These are phyloP conservation scores for Luvunga scandens DNA, from an alignment of 345 rosid genomes.

Conservation along the genomic window DNA sequence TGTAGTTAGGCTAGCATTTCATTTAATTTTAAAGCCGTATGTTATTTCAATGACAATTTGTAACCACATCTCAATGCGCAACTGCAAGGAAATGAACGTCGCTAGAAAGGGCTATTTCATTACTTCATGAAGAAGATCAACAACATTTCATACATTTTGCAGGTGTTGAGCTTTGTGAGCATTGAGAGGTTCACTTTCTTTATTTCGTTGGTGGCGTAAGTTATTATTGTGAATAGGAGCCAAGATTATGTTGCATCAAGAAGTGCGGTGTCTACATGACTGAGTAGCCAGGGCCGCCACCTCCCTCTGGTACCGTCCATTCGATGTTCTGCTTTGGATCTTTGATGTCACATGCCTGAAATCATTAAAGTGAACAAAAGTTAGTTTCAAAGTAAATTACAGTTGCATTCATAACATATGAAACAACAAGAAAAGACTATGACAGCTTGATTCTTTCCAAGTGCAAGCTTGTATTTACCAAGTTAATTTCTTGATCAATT, in stretches of 20 bases:
- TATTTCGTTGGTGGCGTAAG: too few relatives aligned
- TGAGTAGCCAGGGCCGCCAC: conserved; percentile 93
- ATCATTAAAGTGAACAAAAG: not conserved
- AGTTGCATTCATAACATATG: not conserved
- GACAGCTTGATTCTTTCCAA: not conserved
- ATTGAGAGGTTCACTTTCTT: too few relatives aligned
- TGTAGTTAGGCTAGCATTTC: too few relatives aligned
- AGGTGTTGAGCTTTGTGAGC: too few relatives aligned
- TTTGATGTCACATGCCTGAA: conserved; percentile 85
- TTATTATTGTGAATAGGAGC: not conserved
- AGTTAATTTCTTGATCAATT: not conserved
- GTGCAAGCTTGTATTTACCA: not conserved
- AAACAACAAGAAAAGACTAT: not conserved
- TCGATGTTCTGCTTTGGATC: conserved; percentile 93
- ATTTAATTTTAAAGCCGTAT: too few relatives aligned
- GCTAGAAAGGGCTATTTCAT: too few relatives aligned
- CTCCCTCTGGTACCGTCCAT: conserved; percentile 97
- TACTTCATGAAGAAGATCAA: too few relatives aligned
- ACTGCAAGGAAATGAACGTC: too few relatives aligned
- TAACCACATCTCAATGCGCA: too few relatives aligned
- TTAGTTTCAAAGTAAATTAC: not conserved
- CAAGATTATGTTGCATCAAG: not conserved
- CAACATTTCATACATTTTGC: too few relatives aligned
- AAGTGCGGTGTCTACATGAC: conserved; percentile 43
- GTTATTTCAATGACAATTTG: too few relatives aligned